These are phyloP conservation scores for Stemphylium vesicarium DNA, from an alignment of 2,329 filamentous ascomycete genomes.

Conservation along the genomic window DNA sequence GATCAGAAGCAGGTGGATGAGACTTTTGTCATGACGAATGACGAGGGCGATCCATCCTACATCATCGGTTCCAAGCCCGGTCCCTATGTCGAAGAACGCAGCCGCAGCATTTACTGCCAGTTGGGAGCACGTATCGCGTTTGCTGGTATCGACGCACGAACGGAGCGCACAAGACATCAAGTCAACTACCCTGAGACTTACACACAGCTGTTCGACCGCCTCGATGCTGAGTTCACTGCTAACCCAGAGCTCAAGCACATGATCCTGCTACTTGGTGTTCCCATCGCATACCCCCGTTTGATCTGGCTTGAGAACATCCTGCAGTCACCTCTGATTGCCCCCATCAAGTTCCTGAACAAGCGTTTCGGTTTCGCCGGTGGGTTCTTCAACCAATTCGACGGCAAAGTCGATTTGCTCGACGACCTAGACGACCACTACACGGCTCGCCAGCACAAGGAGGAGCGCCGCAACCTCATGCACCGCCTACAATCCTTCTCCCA, in stretches of 20 bases:
- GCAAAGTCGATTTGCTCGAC: conserved; percentile 69
- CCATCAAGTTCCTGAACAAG: conserved; percentile 87
- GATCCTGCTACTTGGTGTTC: conserved; percentile 70
- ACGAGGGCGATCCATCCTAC: conserved; percentile 71
- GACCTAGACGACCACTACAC: conserved; percentile 80
- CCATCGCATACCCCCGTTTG: conserved; percentile 74
- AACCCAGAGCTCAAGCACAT: conserved; percentile 67
- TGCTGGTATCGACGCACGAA: conserved; percentile 65
- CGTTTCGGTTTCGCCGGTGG: conserved; percentile 85
- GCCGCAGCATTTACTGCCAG: conserved; percentile 67
- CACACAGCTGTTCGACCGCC: conserved; percentile 64
- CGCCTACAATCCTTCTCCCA: conserved; percentile 66
- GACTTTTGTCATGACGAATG: conserved; percentile 71
- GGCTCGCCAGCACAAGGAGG: conserved; percentile 85
- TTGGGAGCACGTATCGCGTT: conserved; percentile 70
- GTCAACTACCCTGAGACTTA: conserved; percentile 81
- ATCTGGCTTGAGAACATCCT: conserved; percentile 98
- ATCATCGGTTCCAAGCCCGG: conserved; percentile 78
- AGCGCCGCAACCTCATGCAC: conserved; percentile 76
- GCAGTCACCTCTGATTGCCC: conserved; percentile 82
- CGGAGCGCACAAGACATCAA: conserved; percentile 86
- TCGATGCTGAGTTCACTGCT: conserved; percentile 59
- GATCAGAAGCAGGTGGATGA: conserved; percentile 77
- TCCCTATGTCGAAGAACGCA: conserved; percentile 68
- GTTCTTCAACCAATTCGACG: conserved; percentile 93